These are phyloP conservation scores for Pseudonectria foliicola DNA, from an alignment of 2,329 filamentous ascomycete genomes.

Conservation along the genomic window DNA sequence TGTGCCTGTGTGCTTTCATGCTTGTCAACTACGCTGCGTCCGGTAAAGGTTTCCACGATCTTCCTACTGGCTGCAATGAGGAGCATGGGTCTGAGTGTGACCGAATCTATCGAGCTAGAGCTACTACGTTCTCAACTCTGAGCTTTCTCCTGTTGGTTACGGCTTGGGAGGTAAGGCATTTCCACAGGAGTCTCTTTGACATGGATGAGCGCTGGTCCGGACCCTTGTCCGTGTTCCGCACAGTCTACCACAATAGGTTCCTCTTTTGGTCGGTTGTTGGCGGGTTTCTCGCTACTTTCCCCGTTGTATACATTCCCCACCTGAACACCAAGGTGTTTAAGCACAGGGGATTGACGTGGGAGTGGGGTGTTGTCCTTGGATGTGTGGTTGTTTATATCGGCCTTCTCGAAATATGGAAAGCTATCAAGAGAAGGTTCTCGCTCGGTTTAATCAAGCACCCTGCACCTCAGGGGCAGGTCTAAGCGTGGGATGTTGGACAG, in stretches of 20 bases:
- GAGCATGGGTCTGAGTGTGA: constrained; percentile 42
- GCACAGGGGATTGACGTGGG: constrained; percentile 61
- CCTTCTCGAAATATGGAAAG: constrained; percentile 65
- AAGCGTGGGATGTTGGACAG: constrained; percentile 1
- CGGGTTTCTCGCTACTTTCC: constrained; percentile 54
- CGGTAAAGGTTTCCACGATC: constrained; percentile 38
- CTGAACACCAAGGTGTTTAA: constrained; percentile 63
- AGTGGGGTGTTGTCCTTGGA: constrained; percentile 62
- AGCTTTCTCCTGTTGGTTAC: constrained; percentile 62
- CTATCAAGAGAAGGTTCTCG: constrained; percentile 47
- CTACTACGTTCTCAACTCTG: constrained; percentile 61
- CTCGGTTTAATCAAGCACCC: constrained; percentile 26
- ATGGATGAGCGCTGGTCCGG: constrained; percentile 51
- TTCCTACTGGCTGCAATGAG: constrained; percentile 54
- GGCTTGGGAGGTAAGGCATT: constrained; percentile 68
- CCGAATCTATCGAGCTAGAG: constrained; percentile 56
- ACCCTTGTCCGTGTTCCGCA: constrained; percentile 44
- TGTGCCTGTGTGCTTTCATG: constrained; percentile 56
- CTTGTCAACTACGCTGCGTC: constrained; percentile 46
- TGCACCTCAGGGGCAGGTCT: constrained; percentile 13
- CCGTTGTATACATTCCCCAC: constrained; percentile 60
- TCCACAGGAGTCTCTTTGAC: constrained; percentile 60
- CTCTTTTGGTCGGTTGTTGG: constrained; percentile 56
- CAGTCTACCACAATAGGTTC: constrained; percentile 64
- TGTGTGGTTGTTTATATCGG: constrained; percentile 53